phyloP scores from a whole-genome alignment of 2,329 filamentous ascomycete genomes.

The Scytalidium sp. region DNA sequence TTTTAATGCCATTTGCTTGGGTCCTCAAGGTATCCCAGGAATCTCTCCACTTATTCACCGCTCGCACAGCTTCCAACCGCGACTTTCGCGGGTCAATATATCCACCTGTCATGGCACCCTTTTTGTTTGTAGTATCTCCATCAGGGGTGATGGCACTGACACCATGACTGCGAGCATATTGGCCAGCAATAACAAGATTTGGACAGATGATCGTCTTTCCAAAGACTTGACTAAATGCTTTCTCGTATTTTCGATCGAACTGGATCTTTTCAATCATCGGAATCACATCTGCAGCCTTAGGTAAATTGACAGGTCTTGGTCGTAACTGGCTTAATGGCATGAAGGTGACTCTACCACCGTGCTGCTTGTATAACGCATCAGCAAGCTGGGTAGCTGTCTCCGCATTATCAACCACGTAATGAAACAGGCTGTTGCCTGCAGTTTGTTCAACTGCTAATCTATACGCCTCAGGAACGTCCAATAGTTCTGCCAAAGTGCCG shows the following conservation, averaged over 20 bases:
- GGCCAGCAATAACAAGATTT: slow-evolving; percentile 79
- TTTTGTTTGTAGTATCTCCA: slow-evolving; percentile 91
- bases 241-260: slow-evolving; percentile 74
- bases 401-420: slow-evolving; percentile 93
- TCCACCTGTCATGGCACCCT: slow-evolving; percentile 92
- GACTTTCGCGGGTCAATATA: slow-evolving; percentile 86
- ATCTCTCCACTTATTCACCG: slow-evolving; percentile 70
- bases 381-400: slow-evolving; percentile 81
- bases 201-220: slow-evolving; percentile 94
- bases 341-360: slow-evolving; percentile 86
- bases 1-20: slow-evolving; percentile 63
- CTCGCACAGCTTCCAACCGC: slow-evolving; percentile 78
- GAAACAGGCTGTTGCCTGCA: slow-evolving; percentile 87
- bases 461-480: slow-evolving; percentile 81
- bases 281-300: slow-evolving; percentile 81
- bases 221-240: slow-evolving; percentile 91
- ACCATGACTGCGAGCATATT: slow-evolving; percentile 89
- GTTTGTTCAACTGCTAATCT: slow-evolving; percentile 89
- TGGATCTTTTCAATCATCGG: slow-evolving; percentile 82
- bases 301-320: slow-evolving; percentile 69
- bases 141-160: slow-evolving; percentile 93
- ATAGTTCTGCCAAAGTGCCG: slow-evolving; percentile 89
- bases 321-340: slow-evolving; percentile 86
- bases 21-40: slow-evolving; percentile 67
- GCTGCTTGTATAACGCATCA: slow-evolving; percentile 73